Percentiles rank a stretch among this genome's conserved stretches.
Evolutionary conservation across 2,329 filamentous ascomycete species (phyloP).

Genomic region (Alternaria conjuncta): DNA sequence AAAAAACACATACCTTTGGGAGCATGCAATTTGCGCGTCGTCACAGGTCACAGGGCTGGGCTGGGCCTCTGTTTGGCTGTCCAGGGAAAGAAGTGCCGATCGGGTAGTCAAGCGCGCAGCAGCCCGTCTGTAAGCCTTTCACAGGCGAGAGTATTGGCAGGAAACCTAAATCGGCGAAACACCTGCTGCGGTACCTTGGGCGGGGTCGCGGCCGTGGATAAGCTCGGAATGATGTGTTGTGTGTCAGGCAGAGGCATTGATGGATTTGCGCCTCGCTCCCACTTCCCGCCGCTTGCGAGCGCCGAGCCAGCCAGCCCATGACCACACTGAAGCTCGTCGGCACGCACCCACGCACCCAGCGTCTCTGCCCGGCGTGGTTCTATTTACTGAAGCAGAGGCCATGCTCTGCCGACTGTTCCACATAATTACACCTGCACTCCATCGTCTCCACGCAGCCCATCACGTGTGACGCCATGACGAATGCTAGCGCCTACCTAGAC

Average conservation of each 20-base stretch:
- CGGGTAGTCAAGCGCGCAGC: constrained; percentile 35
- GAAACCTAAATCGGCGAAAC: constrained; percentile 37
- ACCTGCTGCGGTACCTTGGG: constrained; percentile 33
- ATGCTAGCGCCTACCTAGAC: constrained; percentile 11
- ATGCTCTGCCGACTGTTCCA: background rate
- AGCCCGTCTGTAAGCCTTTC: constrained; percentile 34
- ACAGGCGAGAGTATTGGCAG: constrained; percentile 42
- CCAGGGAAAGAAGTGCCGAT: constrained; percentile 46
- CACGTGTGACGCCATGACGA: constrained; percentile 15
- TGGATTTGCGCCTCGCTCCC: constrained; percentile 22
- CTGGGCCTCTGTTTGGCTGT: constrained; percentile 47
- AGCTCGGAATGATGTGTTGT: constrained; percentile 48
- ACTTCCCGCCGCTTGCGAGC: constrained; percentile 14
- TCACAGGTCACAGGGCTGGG: constrained; percentile 46
- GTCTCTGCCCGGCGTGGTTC: background rate
- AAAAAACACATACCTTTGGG: constrained; percentile 45
- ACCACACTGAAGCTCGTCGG: background rate
- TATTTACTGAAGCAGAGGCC: background rate
- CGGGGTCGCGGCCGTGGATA: constrained; percentile 43
- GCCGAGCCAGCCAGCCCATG: constrained; percentile 25
- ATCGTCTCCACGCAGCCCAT: constrained; percentile 9
- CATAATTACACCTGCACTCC: background rate
- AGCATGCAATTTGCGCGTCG: constrained; percentile 50
- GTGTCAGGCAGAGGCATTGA: constrained; percentile 33
- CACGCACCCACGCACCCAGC: background rate